phyloP scores from a whole-genome alignment of 2,329 filamentous ascomycete species.

The Trichoderma sp. region DNA sequence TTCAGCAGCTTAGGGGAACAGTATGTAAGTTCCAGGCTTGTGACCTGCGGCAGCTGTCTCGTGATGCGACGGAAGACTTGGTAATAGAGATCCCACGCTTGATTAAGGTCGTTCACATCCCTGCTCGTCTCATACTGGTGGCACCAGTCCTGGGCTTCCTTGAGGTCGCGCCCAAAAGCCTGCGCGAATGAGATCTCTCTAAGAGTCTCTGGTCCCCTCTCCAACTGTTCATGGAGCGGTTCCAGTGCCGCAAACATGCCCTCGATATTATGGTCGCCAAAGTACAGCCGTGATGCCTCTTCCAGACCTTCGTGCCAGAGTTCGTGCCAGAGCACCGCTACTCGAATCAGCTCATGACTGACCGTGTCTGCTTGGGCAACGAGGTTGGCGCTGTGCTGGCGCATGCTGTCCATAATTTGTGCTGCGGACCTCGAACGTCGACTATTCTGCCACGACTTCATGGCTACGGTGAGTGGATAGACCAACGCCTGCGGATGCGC shows the following conservation, averaged over 20 bases:
- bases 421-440: conserved; percentile 82
- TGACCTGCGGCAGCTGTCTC: conserved; percentile 87
- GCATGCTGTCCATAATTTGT: conserved; percentile 97
- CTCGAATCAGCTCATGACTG: conserved; percentile 93
- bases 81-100: conserved; percentile 99
- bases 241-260: conserved; percentile 93
- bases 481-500: conserved; percentile 94
- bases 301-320: conserved; percentile 98
- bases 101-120: conserved; percentile 91
- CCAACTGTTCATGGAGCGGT: conserved; percentile 86
- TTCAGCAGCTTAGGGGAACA: conserved; percentile 91
- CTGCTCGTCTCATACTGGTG: conserved; percentile 83
- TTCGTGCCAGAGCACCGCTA: conserved; percentile 97
- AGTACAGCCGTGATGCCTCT: conserved; percentile 93
- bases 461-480: conserved; percentile 94
- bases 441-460: conserved; percentile 84
- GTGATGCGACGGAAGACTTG: conserved; percentile 96
- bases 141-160: conserved; percentile 95
- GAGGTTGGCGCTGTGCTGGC: conserved; percentile 84
- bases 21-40: conserved; percentile 89
- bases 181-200: conserved; percentile 97
- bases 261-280: conserved; percentile 94
- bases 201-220: conserved; percentile 86
- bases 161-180: conserved; percentile 91
- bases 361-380: conserved; percentile 95